phyloP scores from a whole-genome alignment of 2,329 filamentous ascomycete genomes.

The Clathrospora elynae region DNA sequence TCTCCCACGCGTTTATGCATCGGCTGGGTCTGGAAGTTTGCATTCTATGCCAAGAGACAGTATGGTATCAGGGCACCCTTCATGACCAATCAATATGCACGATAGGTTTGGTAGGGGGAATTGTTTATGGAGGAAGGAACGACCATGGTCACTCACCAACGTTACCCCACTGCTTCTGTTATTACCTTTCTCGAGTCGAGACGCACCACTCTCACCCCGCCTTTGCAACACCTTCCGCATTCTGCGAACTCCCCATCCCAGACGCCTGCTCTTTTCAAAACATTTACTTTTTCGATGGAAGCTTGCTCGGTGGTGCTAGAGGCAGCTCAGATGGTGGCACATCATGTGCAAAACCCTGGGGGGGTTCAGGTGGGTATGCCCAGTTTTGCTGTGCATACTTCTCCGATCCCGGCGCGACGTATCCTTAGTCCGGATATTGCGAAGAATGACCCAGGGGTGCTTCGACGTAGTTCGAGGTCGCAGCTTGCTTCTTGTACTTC shows the following conservation, averaged over 20 bases:
- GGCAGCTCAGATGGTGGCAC: neutral
- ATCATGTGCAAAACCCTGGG: neutral
- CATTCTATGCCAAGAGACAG: no score
- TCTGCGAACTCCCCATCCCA: neutral
- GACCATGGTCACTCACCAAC: no score
- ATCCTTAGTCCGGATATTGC: conserved; percentile 1
- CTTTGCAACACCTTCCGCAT: neutral
- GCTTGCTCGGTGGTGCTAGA: neutral
- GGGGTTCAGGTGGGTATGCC: no score
- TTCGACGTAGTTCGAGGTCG: neutral
- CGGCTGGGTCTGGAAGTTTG: no score
- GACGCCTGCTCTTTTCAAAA: no score
- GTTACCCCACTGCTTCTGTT: no score
- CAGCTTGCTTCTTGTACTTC: conserved; percentile 1
- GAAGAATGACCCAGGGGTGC: neutral
- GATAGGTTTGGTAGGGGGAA: no score
- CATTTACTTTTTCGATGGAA: neutral
- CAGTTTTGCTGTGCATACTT: neutral
- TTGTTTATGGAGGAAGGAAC: no score
- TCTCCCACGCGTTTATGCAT: conserved; percentile 16
- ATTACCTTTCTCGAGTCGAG: no score
- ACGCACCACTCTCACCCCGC: no score
- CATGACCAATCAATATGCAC: no score
- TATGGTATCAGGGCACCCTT: no score
- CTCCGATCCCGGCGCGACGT: neutral